Percentiles rank a stretch among this genome's conserved stretches.
Evolutionary conservation across 306 rosid species (phyloP).

Genomic region (Potentilla sterilis): DNA sequence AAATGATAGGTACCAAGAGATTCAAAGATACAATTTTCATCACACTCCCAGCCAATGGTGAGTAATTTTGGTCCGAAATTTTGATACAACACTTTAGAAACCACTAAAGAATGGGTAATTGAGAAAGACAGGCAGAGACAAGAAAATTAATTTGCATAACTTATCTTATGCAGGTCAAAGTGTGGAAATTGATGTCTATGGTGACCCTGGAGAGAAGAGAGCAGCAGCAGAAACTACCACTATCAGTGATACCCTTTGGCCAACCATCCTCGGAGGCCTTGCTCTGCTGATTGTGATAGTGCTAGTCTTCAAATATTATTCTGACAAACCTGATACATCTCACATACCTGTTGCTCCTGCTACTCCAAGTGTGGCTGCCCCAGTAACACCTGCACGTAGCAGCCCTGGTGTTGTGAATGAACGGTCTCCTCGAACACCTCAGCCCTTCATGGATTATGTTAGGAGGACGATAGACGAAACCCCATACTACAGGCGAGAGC

Average conservation of each 20-base stretch:
- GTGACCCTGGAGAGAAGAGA: constrained; percentile 42
- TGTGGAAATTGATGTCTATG: constrained; percentile 52
- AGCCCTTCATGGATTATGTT: constrained; percentile 89
- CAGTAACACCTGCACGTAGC: constrained; percentile 57
- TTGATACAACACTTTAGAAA: constrained; percentile 13
- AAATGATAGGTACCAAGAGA: constrained; percentile 49
- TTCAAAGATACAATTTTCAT: constrained; percentile 64
- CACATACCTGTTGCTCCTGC: constrained; percentile 35
- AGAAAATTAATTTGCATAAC: constrained; percentile 16
- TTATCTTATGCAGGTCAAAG: constrained; percentile 65
- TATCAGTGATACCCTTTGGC: constrained; percentile 34
- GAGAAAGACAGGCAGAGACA: constrained; percentile 6
- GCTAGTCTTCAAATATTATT: constrained; percentile 30
- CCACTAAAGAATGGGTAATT: constrained; percentile 1
- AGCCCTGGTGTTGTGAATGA: constrained; percentile 41
- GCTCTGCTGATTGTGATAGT: constrained; percentile 35
- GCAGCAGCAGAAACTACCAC: constrained; percentile 27
- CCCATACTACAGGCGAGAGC: constrained; percentile 75
- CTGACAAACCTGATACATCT: constrained; percentile 51
- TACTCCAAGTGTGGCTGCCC: constrained; percentile 42
- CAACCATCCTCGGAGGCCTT: constrained; percentile 42
- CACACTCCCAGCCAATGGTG: constrained; percentile 79
- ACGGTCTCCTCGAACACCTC: constrained; percentile 83
- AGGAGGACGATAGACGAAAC: constrained; percentile 93
- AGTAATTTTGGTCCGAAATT: constrained; percentile 22